Base-by-base conservation (phyloP, 2,329 filamentous ascomycete species). In the Microcyclosporella mali region DNA sequence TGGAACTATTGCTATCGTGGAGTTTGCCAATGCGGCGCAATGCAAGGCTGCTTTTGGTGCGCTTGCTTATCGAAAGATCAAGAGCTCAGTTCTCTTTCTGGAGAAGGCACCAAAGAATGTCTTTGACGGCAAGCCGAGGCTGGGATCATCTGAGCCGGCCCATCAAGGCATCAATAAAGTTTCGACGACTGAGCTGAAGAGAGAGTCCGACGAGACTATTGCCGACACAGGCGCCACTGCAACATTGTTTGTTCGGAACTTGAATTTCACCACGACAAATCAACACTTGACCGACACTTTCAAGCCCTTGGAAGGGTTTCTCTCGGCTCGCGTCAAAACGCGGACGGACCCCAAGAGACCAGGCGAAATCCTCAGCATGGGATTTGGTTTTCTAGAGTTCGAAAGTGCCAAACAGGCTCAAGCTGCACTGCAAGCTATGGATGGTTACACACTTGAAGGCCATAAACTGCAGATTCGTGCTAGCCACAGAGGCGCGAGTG, bases 341-440 rank as follows among this genome's bases (percentile, higher is more conserved):
- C 95, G 94, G 69, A 78, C 81, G 30, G 88, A 98, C 61, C 79
- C 88, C n/a, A 95, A 95, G 71, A 85, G 84, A 60, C 82, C 86
- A 14, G 87, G 85, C 7, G 84, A 94, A 65, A 77, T 84, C 3
- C 78, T 98, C 41, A 95, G 89, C 63, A 95, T 97, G 89, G 92
- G 92, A 29, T 98, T 94, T 63, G 92, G 89, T 33, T 98, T 98
- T 65, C 79, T 88, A 46, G 88, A 95, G 58, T 98, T 97, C 68
- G 78, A 76, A 46, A 82, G 77, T 53, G 86, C 86, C 59, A 77
- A 74, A 31, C 79, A 89, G 57, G 90, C 92, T 1, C 79, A 86
- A 53, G 82, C 84, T 34, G 92, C 90, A 17, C 72, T 88, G 45
- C 77, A 79, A 54, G 79, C 81, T n/a, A 92, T 97, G 87, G 82